Base-by-base conservation (phyloP, 257 asterid species). In the Euphrasia confusa region DNA sequence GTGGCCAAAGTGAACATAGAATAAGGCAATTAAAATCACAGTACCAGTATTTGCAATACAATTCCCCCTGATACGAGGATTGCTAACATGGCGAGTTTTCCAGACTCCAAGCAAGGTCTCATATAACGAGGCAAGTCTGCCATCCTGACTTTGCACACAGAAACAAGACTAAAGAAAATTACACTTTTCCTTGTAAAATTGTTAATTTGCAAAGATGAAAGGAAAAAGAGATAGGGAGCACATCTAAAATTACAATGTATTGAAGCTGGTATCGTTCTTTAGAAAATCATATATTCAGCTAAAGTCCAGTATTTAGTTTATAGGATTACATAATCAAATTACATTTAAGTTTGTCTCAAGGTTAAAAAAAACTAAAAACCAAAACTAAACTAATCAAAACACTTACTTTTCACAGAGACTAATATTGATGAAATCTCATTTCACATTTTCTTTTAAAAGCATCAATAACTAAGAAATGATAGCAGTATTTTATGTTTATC, bases 51-150 rank as follows among this genome's bases (percentile, higher is more conserved):
- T 70, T 91, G 98, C 77, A 91, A 77, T 13, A 91, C 96, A 70
- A 88, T 85, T 13, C 98, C 98, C 63, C 84, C 90, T n/a, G 98
- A 81, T 32, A 88, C 96, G 61, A 91, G 82, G 75, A 91, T 82
- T n/a, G 96, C 96, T 63, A 91, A 53, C 72, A 67, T 74, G 59
- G 98, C 96, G 17, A 91, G 90, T 75, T 78, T 91, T 76, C 98
- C 96, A 37, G 95, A 75, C 4, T 83, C 83, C 74, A 90, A 74
- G 79, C 97, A 89, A 59, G 92, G 78, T 75, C 83, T 74, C 63
- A 89, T 42, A 71, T 85, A 65, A 75, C 83, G 72, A 60, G 96
- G 91, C 85, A 85, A 60, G 64, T 81, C 88, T 37, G 82, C 81
- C 98, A 88, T 90, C 60, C 39, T 66, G 62, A 69, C 58, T 80